Base-by-base conservation (phyloP, 116 monocot genomes). In the Trichopus zeylanicus region DNA sequence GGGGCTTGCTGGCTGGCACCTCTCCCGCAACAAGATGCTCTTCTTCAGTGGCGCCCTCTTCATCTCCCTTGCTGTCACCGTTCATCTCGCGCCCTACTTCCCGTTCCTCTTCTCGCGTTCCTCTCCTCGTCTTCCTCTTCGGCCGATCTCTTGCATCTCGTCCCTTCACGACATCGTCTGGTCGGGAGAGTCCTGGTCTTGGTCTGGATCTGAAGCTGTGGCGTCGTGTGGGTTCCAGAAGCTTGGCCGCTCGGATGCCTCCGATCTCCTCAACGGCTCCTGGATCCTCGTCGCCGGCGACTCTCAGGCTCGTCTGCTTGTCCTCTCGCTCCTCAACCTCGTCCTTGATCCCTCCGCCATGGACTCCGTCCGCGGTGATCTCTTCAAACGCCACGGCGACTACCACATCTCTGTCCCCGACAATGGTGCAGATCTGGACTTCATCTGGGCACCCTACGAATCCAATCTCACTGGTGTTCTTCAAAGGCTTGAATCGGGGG, bases 21-120 rank as follows among this genome's bases (percentile, higher is more conserved):
- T 87, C 28, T 81, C 83, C 68, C 81, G 92, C 39, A 87, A 83
- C 78, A 92, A 92, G 74, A 61, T 92, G 62, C 84, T 92, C 71
- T 92, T 92, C 70, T 87, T 92, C 76, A 63, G 75, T 74, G 78
- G 84, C 42, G 71, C 81, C 11, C 81, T 92, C 23, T 87, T 87
- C 70, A 81, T 92, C 61, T 66, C 86, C 59, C 84, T 92, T 53
- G 87, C 87, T 59, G 73, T 86, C 31, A 67, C 60, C 47, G 81
- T 87, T 31, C 84, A 83, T 51, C 67, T 87, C 49, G 57, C 81
- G 28, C 87, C 87, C 39, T 78, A 78, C 68, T 74, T 87, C 71
- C 80, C 80, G 7, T 74, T 81, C n/a, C n/a, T n/a, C n/a, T n/a
- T n/a, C n/a, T 68, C 46, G 27, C 70, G 27, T 61, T 64, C 31